Evolutionary conservation across 129 eudicot species (phyloP), one percentile per base, ranked within the genome.

Genomic region (Saposhnikovia divaricata): DNA sequence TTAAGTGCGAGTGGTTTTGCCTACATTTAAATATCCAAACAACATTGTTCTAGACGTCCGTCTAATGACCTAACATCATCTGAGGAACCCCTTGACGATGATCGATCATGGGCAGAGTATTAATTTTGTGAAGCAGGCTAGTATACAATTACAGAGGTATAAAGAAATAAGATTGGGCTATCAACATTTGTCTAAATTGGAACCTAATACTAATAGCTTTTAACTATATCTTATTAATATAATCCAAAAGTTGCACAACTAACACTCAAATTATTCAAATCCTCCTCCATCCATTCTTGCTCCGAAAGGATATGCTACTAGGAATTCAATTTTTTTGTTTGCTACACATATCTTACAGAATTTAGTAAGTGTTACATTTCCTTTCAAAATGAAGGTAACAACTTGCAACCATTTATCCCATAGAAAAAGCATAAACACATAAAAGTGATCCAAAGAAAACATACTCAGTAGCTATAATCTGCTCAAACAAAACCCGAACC

Each of bases 401-500:
- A 31, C 34, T 31, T 31, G 34, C 34, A 74, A 39, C 0, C 15
- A 74, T 44, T 23, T 6, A 9, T 72, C 4, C 48, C 27, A n/a
- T 12, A 44, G 25, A 74, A 46, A 45, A 3, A 25, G 23, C 53
- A 9, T 19, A 28, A 45, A 25, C 38, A 74, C 28, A 74, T 45
- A 74, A 14, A 43, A 74, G 8, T 21, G 34, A 45, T 74, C 7
- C 4, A 74, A 74, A n/a, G 40, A 28, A n/a, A 74, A 78, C 89
- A 16, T 93, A 93, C 97, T 92, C 88, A 11, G 92, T 74, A 83
- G 85, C 85, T 57, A 92, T 72, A 81, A 94, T 92, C 75, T 94
- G 89, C 85, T 92, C 92, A 74, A 94, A 94, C 83, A 94, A 80
- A 31, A 94, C 92, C 77, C 85, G 86, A 82, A 94, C 93, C 98